These are phyloP conservation scores for Przewalskia tangutica DNA, from an alignment of 257 asterid species.

Conservation along the genomic window DNA sequence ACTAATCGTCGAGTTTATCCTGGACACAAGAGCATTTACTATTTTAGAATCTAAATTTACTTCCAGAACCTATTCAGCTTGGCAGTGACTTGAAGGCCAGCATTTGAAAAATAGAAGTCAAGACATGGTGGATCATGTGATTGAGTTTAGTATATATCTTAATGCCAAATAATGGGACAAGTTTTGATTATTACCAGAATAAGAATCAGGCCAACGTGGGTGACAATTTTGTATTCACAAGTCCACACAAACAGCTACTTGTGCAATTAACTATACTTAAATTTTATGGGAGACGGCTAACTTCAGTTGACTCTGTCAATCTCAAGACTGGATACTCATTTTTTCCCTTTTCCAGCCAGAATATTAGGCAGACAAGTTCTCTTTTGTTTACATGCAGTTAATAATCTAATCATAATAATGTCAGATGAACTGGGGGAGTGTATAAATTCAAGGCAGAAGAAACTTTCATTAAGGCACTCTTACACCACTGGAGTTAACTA, in stretches of 20 bases:
- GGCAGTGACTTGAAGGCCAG: constrained; percentile 84
- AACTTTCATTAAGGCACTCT: not conserved
- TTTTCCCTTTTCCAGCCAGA: not conserved
- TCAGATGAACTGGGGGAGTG: not conserved
- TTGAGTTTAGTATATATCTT: not conserved
- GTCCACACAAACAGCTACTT: not conserved
- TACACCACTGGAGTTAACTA: not conserved
- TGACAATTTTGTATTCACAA: not conserved
- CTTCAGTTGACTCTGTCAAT: not conserved
- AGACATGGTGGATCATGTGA: not conserved
- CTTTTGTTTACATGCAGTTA: not conserved
- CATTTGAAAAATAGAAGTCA: not conserved
- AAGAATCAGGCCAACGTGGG: not conserved
- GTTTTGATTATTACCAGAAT: not conserved
- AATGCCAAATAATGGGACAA: not conserved
- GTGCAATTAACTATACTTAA: not conserved
- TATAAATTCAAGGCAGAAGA: not conserved
- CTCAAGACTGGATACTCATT: not conserved
- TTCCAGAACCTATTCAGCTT: constrained; percentile 39
- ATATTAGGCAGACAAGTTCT: not conserved
- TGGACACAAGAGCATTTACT: not conserved
- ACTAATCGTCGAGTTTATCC: not conserved
- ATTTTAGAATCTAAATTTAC: not conserved
- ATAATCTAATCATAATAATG: not conserved
- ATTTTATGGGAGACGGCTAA: not conserved